A percentile compares a stretch with the other conserved stretches of the same genome.
These are phyloP conservation scores for Suillus subluteus DNA, from an alignment of 768 basidiomycete species.

Conservation along the genomic window DNA sequence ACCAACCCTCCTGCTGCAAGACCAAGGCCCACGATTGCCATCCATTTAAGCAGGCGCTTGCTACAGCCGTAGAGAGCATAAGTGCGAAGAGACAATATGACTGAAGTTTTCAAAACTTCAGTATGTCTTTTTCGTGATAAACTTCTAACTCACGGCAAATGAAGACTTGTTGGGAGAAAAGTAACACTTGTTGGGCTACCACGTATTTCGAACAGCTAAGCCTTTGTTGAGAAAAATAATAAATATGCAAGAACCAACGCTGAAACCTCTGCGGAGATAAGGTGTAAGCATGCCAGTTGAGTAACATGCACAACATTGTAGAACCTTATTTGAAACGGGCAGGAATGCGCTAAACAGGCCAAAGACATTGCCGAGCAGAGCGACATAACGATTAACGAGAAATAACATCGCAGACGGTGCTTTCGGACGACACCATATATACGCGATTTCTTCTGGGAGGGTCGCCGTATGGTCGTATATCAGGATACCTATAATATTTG, in stretches of 20 bases:
- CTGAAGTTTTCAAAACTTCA: slow-evolving; percentile 31
- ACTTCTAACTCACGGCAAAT: slow-evolving; percentile 45
- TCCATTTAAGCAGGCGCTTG: slow-evolving; percentile 36
- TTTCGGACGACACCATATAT: slow-evolving; percentile 49
- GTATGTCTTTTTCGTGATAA: background rate
- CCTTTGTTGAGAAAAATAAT: background rate
- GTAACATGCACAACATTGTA: background rate
- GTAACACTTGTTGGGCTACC: slow-evolving; percentile 42
- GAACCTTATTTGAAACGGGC: slow-evolving; percentile 16
- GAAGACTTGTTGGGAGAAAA: slow-evolving; percentile 48
- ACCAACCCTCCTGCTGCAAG: slow-evolving; percentile 41
- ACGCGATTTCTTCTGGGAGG: slow-evolving; percentile 41
- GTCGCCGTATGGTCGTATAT: slow-evolving; percentile 36
- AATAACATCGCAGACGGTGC: slow-evolving; percentile 46
- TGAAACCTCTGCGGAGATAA: slow-evolving; percentile 11
- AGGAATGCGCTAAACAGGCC: slow-evolving; percentile 34
- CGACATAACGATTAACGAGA: slow-evolving; percentile 53
- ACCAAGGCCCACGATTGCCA: slow-evolving; percentile 37
- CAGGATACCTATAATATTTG: slow-evolving; percentile 24
- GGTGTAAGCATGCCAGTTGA: background rate
- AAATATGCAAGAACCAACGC: background rate
- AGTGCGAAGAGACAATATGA: slow-evolving; percentile 49
- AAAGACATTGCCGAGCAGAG: slow-evolving; percentile 42
- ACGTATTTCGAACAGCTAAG: slow-evolving; percentile 44
- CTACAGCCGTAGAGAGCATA: slow-evolving; percentile 53